Conservation (phyloP, 1,139 yeast species). For the Pichia cactophila region DNA sequence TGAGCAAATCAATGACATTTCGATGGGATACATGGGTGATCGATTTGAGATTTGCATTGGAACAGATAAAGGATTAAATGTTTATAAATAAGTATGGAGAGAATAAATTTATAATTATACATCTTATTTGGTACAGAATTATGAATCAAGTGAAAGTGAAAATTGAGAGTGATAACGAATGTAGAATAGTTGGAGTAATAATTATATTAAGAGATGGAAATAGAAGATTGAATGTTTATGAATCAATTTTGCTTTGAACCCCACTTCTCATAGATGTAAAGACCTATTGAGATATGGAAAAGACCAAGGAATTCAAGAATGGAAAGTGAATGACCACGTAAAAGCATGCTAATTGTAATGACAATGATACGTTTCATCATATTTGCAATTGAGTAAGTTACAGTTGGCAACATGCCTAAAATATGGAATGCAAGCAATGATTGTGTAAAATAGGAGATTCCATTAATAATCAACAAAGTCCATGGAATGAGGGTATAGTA, state of each 20-base stretch:
- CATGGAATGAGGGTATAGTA: conserved; percentile 25
- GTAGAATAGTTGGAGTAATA: neutral
- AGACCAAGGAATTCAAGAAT: conserved; percentile 56
- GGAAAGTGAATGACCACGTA: conserved; percentile 56
- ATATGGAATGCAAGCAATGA: conserved; percentile 83
- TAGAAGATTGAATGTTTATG: neutral
- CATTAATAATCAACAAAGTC: conserved; percentile 40
- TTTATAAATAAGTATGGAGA: neutral
- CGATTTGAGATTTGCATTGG: neutral
- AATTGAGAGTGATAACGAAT: neutral
- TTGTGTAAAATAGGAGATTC: conserved; percentile 74
- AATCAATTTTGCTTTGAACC: conserved; percentile 31
- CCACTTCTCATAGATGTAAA: conserved; percentile 64
- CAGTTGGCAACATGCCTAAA: conserved; percentile 76
- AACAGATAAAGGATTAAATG: neutral
- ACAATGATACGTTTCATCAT: conserved; percentile 82
- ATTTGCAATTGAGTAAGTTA: conserved; percentile 84
- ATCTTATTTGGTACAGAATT: no score
- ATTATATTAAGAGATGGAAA: neutral
- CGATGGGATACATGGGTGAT: neutral
- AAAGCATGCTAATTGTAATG: conserved; percentile 69
- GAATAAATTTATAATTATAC: neutral
- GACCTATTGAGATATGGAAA: conserved; percentile 34
- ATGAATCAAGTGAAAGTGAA: neutral
- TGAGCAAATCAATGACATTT: neutral